Percentiles rank a stretch among this genome's conserved stretches.
phyloP scores from a whole-genome alignment of 305 asterid genomes.

The Fraxinus dipetala region DNA sequence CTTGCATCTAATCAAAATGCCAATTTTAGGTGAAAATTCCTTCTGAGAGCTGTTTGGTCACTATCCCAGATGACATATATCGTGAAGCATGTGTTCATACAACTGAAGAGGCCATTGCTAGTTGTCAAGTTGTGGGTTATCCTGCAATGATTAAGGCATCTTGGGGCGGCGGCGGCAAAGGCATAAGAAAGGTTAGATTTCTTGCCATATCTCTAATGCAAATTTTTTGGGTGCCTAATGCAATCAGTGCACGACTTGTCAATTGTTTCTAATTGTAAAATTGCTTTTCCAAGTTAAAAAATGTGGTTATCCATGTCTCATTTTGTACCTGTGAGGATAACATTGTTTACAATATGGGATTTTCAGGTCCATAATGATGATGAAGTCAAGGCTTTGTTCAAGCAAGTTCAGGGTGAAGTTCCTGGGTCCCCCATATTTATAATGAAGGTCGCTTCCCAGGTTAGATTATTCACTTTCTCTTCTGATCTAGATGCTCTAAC shows the following conservation, averaged over 20 bases:
- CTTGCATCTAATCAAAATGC: constrained; percentile 17
- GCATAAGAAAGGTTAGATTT: constrained; percentile 88
- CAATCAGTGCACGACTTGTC: neutral
- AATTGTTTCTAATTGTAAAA: constrained; percentile 6
- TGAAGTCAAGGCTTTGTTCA: constrained; percentile 91
- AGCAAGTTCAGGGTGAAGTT: constrained; percentile 99
- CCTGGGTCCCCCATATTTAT: constrained; percentile 98
- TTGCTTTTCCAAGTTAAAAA: constrained; percentile 10
- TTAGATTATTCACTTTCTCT: constrained; percentile 32
- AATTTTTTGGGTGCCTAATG: neutral
- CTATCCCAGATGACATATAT: constrained; percentile 74
- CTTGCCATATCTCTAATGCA: constrained; percentile 13
- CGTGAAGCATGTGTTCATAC: constrained; percentile 87
- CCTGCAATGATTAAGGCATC: constrained; percentile 99
- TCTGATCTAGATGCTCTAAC: neutral
- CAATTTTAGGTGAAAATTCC: constrained; percentile 69
- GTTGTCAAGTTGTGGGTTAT: constrained; percentile 96
- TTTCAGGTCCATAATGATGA: constrained; percentile 90
- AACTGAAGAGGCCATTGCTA: constrained; percentile 92
- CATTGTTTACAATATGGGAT: constrained; percentile 23
- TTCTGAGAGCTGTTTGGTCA: constrained; percentile 67
- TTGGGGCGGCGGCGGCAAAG: constrained; percentile 99
- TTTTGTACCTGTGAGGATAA: constrained; percentile 1
- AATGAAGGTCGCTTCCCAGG: constrained; percentile 99
- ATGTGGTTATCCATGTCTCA: neutral